Conservation (phyloP, 345 rosid genomes). For the Euphorbia lathyris region DNA sequence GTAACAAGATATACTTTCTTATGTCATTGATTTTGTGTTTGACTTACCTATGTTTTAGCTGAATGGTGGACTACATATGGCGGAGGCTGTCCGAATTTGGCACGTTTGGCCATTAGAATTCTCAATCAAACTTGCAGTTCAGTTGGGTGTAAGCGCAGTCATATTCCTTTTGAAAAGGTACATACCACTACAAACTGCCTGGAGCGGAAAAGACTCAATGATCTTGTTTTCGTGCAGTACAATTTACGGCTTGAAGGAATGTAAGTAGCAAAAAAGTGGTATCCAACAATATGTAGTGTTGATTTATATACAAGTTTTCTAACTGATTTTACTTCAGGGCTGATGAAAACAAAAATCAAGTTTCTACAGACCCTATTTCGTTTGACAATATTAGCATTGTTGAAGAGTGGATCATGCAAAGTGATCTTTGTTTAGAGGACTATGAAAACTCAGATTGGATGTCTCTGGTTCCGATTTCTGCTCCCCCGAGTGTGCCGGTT, state of each 20-base stretch:
- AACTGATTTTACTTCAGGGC: slow-evolving; percentile 22
- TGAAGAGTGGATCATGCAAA: slow-evolving; percentile 79
- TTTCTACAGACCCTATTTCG: slow-evolving; percentile 46
- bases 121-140: slow-evolving; percentile 81
- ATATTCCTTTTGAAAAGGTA: slow-evolving; percentile 41
- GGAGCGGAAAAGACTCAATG: slow-evolving; percentile 66
- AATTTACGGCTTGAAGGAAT: slow-evolving; percentile 68
- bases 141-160: slow-evolving; percentile 36
- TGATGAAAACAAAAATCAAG: slow-evolving; percentile 37
- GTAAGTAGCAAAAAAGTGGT: slow-evolving; percentile 36
- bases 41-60: slow-evolving; percentile 36
- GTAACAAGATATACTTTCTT: not conserved
- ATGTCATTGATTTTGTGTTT: not conserved
- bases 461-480: slow-evolving; percentile 45
- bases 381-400: slow-evolving; percentile 37
- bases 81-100: slow-evolving; percentile 84
- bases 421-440: slow-evolving; percentile 49
- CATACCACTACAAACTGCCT: slow-evolving; percentile 61
- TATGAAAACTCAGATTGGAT: slow-evolving; percentile 62
- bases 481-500: slow-evolving; percentile 33
- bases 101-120: slow-evolving; percentile 74
- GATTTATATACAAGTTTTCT: slow-evolving; percentile 7
- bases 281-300: not conserved
- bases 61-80: slow-evolving; percentile 99
- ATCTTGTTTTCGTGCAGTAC: slow-evolving; percentile 73